A percentile compares a stretch with the other conserved stretches of the same genome.
These are phyloP conservation scores for Penicillium occitanis DNA, from an alignment of 2,329 filamentous ascomycete genomes.

Conservation along the genomic window DNA sequence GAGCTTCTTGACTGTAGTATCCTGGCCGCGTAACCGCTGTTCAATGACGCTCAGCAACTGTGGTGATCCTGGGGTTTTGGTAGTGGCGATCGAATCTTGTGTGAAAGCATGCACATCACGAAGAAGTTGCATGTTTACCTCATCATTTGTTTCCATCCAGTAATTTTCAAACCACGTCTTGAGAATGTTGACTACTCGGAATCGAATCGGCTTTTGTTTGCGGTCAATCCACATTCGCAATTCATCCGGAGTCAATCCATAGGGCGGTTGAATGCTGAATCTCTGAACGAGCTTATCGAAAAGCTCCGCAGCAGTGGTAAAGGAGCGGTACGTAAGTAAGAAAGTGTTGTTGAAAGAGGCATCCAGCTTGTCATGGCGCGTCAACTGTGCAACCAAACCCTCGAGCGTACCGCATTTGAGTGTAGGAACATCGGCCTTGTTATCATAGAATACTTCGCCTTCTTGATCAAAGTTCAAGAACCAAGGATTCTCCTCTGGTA, in stretches of 20 bases:
- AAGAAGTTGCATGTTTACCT: slow-evolving; percentile 80
- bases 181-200: slow-evolving; percentile 94
- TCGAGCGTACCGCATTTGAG: slow-evolving; percentile 87
- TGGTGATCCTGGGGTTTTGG: slow-evolving; percentile 83
- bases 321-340: slow-evolving; percentile 92
- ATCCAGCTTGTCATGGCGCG: slow-evolving; percentile 91
- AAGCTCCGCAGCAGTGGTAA: slow-evolving; percentile 84
- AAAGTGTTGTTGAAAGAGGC: slow-evolving; percentile 97
- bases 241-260: slow-evolving; percentile 71
- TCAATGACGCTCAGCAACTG: slow-evolving; percentile 85
- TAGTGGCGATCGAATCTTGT: slow-evolving; percentile 86
- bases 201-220: slow-evolving; percentile 94
- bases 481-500: slow-evolving; percentile 74
- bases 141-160: slow-evolving; percentile 95
- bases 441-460: slow-evolving; percentile 84
- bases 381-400: slow-evolving; percentile 90
- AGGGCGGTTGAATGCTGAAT: slow-evolving; percentile 88
- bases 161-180: slow-evolving; percentile 99
- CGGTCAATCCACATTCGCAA: slow-evolving; percentile 86
- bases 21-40: slow-evolving; percentile 82
- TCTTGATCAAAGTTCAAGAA: slow-evolving; percentile 86
- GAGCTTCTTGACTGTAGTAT: slow-evolving; percentile 79
- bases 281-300: slow-evolving; percentile 90
- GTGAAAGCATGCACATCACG: slow-evolving; percentile 88
- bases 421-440: slow-evolving; percentile 70